Evolutionary conservation across 2,329 filamentous ascomycete genomes (phyloP), one percentile per base, ranked within the genome.

Genomic region (Penicillium sp.): DNA sequence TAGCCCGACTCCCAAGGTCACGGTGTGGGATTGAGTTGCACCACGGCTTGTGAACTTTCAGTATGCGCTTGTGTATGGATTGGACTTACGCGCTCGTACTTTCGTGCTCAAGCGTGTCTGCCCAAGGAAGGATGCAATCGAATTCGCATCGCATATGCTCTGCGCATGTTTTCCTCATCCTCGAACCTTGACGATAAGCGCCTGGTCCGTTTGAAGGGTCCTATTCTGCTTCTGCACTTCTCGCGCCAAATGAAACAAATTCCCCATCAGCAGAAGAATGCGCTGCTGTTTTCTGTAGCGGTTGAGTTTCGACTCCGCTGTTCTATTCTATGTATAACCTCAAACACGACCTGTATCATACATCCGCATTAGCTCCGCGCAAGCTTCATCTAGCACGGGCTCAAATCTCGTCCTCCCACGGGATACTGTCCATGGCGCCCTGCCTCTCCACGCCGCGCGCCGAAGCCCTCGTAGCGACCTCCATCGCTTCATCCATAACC

Each of bases 381-480:
- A 55, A 31, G 29, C 38, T 45, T 45, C 38, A 19, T 41, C 35
- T 15, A 6, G 7, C 29, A 29, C 19, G 19, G 7, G 5, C 50
- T 73, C 54, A 76, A 21, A 79, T 73, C 67, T 83, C 81, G 69
- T 82, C 74, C 56, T 76, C 75, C 71, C 79, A 83, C 0, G 81
- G 81, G 71, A 83, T 83, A 64, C 79, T 80, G 58, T 78, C 77
- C 77, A 82, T 81, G 1, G 80, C 81, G 29, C 81, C 81, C 66
- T 73, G 72, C 60, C 75, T 74, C 67, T 81, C 76, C 21, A 83
- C 81, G 30, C 78, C 77, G 38, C 76, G 74, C 31, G 80, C 80
- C 19, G 81, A 76, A n/a, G 79, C 81, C 41, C 69, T 67, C 29
- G 77, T 76, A 15, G 80, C 83, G 63, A 79, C 73, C 17, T 72